These are phyloP conservation scores for Termitomyces sp. DNA, from an alignment of 768 basidiomycete species.

Conservation along the genomic window DNA sequence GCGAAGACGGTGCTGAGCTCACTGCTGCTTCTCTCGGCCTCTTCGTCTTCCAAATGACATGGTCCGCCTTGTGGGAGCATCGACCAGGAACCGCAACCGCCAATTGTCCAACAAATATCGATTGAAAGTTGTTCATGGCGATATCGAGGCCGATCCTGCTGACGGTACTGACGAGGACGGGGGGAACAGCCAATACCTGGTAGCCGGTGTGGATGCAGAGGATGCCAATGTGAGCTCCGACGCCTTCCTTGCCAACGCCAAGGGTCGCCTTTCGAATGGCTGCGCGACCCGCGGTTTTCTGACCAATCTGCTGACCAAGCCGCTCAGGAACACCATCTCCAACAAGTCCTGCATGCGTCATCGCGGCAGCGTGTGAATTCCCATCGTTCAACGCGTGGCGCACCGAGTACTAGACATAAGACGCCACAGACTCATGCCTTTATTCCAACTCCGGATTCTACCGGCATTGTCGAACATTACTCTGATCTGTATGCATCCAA, in stretches of 20 bases:
- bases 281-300: constrained; percentile 45
- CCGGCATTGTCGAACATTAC: constrained; percentile 73
- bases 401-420: background rate
- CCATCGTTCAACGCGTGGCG: constrained; percentile 13
- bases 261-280: constrained; percentile 37
- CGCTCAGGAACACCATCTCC: constrained; percentile 47
- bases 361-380: constrained; percentile 14
- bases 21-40: constrained; percentile 10
- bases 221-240: constrained; percentile 80
- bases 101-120: constrained; percentile 83
- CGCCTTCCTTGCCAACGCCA: constrained; percentile 27
- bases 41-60: constrained; percentile 64
- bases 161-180: constrained; percentile 82
- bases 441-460: constrained; percentile 92
- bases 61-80: constrained; percentile 75
- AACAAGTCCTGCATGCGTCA: constrained; percentile 38
- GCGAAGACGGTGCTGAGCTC: constrained; percentile 4
- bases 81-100: constrained; percentile 71
- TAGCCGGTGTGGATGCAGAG: constrained; percentile 87
- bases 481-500: constrained; percentile 66
- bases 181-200: constrained; percentile 69
- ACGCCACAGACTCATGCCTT: constrained; percentile 45
- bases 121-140: constrained; percentile 75
- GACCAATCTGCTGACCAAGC: constrained; percentile 36
- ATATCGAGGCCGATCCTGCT: constrained; percentile 71